Conservation (phyloP, 2,329 filamentous ascomycete species). For the Phaeophleospora eucalypticola region DNA sequence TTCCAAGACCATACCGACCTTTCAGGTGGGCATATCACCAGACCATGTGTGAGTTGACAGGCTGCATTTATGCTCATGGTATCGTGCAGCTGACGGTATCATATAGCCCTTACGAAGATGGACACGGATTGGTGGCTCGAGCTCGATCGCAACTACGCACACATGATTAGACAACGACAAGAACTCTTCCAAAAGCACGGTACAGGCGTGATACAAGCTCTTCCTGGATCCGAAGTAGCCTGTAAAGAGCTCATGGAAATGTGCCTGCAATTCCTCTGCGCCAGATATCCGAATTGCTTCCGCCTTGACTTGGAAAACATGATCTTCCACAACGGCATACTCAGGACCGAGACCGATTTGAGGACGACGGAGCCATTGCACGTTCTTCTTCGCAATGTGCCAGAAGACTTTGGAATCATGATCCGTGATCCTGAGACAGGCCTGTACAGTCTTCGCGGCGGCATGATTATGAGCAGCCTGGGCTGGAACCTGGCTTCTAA, state of each 20-base stretch:
- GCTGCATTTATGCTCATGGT: too few species aligned
- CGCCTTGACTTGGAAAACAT: conserved; percentile 51
- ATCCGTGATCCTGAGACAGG: conserved; percentile 68
- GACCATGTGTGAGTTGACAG: conserved; percentile 85
- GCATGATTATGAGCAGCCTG: conserved; percentile 71
- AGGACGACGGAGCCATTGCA: conserved; percentile 60
- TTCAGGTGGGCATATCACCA: conserved; percentile 83
- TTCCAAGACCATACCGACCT: conserved; percentile 72
- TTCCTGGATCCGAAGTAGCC: conserved; percentile 72
- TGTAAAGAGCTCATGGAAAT: conserved; percentile 89
- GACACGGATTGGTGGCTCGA: conserved; percentile 88
- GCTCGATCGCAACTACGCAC: conserved; percentile 67
- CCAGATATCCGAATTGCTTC: conserved; percentile 74
- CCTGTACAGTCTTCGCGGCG: conserved; percentile 69
- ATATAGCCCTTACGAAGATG: conserved; percentile 67
- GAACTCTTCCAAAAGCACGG: conserved; percentile 61
- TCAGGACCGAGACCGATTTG: conserved; percentile 61
- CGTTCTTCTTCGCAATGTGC: conserved; percentile 70
- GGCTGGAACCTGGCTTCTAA: conserved; percentile 77
- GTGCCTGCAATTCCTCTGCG: conserved; percentile 71
- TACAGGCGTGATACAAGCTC: conserved; percentile 58
- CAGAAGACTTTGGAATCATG: conserved; percentile 79
- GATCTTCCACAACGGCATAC: conserved; percentile 64
- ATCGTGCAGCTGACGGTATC: neutral
- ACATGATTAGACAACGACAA: conserved; percentile 65